phyloP scores from a whole-genome alignment of 179 eudicot species.

The Spergularia azorica region DNA sequence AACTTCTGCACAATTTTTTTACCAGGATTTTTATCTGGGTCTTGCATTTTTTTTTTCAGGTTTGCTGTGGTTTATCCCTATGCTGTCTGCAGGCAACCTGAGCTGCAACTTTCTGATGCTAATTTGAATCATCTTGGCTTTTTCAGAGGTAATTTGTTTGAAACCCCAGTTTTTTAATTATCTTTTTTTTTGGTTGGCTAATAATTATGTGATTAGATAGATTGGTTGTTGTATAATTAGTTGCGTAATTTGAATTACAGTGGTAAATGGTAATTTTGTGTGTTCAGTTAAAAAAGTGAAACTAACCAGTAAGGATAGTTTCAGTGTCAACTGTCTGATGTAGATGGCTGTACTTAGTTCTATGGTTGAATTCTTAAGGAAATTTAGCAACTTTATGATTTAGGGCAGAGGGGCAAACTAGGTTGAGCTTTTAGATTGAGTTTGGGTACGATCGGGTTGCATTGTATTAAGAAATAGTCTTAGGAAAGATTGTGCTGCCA shows the following conservation, averaged over 20 bases:
- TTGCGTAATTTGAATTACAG: neutral
- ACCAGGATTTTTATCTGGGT: neutral
- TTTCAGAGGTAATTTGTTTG: constrained; percentile 18
- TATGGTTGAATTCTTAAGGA: neutral
- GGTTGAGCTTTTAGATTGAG: neutral
- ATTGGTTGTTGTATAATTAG: neutral
- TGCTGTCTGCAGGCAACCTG: constrained; percentile 26
- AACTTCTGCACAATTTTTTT: no score
- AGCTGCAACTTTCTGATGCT: constrained; percentile 18
- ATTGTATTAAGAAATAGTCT: neutral
- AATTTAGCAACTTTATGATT: neutral
- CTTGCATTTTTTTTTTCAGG: constrained; percentile 12
- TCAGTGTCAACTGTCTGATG: no score
- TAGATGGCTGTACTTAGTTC: no score
- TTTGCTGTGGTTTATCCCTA: constrained; percentile 18
- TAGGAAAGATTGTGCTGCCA: neutral
- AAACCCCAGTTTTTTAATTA: neutral
- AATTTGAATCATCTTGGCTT: constrained; percentile 22
- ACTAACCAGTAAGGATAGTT: no score
- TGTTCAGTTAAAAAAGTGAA: neutral
- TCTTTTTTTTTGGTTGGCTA: neutral
- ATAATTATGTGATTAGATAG: no score
- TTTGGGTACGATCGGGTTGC: neutral
- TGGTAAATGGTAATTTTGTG: neutral
- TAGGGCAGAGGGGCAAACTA: neutral